Evolutionary conservation across 306 rosid genomes (phyloP).

Genomic region (Sesbania bispinosa): DNA sequence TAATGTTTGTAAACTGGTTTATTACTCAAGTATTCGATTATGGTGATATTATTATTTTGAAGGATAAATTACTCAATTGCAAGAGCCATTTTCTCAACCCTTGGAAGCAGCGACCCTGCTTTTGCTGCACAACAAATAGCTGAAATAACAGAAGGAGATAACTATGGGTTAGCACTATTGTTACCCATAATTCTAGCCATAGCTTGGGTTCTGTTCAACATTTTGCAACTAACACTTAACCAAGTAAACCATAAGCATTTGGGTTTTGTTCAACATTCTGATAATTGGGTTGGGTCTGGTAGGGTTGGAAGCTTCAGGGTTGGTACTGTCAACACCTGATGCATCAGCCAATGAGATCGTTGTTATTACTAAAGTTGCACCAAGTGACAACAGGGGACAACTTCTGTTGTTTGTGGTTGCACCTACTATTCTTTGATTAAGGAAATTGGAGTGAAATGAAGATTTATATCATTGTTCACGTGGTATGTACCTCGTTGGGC

Average conservation of each 20-base stretch:
- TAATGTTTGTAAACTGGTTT: too few species aligned
- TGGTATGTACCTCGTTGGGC: too few species aligned
- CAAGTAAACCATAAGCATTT: conserved; percentile 71
- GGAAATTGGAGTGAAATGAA: too few species aligned
- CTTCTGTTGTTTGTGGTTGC: conserved; percentile 74
- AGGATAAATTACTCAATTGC: too few species aligned
- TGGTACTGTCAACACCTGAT: conserved; percentile 39
- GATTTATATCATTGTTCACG: too few species aligned
- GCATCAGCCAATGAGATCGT: conserved; percentile 59
- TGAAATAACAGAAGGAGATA: conserved; percentile 76
- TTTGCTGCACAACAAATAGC: conserved; percentile 81
- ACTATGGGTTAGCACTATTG: conserved; percentile 75
- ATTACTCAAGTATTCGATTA: too few species aligned
- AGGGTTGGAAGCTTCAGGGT: conserved; percentile 54
- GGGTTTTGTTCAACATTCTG: too few species aligned
- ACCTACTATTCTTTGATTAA: conserved; percentile 80
- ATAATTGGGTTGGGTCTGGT: conserved; percentile 54
- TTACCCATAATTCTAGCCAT: conserved; percentile 75
- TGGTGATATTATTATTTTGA: too few species aligned
- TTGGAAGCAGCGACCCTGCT: conserved; percentile 55
- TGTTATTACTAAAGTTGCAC: conserved; percentile 46
- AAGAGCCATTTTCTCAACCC: too few species aligned
- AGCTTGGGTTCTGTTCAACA: conserved; percentile 91
- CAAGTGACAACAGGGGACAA: conserved; percentile 63
- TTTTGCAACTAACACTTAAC: conserved; percentile 87